These are phyloP conservation scores for Penicillium pancosmium DNA, from an alignment of 495 filamentous ascomycete genomes.

Conservation along the genomic window DNA sequence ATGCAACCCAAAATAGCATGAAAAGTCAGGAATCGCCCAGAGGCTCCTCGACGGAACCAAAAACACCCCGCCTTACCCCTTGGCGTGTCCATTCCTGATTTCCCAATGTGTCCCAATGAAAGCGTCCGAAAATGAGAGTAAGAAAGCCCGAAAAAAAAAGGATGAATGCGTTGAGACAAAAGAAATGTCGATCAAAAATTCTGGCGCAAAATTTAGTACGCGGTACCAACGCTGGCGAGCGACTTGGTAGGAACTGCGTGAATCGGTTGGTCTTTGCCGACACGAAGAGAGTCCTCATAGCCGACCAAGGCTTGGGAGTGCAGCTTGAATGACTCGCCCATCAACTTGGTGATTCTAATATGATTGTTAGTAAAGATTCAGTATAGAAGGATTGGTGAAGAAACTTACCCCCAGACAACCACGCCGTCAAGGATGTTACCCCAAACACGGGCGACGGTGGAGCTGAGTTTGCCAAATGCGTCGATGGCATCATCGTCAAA, in stretches of 20 bases:
- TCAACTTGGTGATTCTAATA: conserved; percentile 87
- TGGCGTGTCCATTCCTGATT: conserved; percentile 39
- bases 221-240: conserved; percentile 49
- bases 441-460: conserved; percentile 92
- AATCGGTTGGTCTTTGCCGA: conserved; percentile 50
- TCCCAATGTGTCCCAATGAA: conserved; percentile 40
- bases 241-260: conserved; percentile 50
- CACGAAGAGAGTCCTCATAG: conserved; percentile 76
- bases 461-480: conserved; percentile 81
- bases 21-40: conserved; percentile 40
- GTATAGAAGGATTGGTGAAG: conserved; percentile 3
- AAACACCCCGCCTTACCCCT: conserved; percentile 42
- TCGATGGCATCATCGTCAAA: conserved; percentile 90
- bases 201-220: conserved; percentile 39
- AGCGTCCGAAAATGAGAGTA: conserved; percentile 38
- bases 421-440: conserved; percentile 98
- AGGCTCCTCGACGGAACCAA: conserved; percentile 37
- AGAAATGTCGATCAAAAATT: conserved; percentile 13
- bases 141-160: conserved; percentile 27
- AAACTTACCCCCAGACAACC: conserved; percentile 91
- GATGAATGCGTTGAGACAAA: conserved; percentile 10
- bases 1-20: conserved; percentile 33
- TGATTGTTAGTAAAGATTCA: conserved; percentile 46
- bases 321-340: conserved; percentile 98
- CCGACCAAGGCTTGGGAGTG: conserved; percentile 92